A percentile compares a stretch with the other conserved stretches of the same genome.
Conservation (phyloP, 2,329 filamentous ascomycete genomes). For the Emmonsiellopsis sp. region DNA sequence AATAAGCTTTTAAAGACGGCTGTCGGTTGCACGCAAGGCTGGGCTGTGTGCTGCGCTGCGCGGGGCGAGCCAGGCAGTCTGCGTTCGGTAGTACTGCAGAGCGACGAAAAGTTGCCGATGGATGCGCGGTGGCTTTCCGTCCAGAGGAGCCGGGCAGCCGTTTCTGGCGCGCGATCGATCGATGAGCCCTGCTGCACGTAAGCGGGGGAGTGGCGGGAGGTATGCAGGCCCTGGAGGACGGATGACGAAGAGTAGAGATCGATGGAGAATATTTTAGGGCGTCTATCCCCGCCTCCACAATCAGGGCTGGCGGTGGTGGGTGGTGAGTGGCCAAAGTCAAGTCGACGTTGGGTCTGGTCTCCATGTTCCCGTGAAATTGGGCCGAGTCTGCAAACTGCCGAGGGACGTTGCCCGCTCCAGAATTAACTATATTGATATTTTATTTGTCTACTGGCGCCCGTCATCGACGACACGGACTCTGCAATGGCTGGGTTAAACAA, state of each 20-base stretch:
- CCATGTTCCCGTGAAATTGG: background rate
- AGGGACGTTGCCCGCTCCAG: no score
- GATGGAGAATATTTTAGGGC: background rate
- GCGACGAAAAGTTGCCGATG: background rate
- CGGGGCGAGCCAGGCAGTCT: no score
- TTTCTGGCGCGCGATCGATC: background rate
- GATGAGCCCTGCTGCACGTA: background rate
- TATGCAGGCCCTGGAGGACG: background rate
- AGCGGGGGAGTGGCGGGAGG: background rate
- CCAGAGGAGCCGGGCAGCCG: background rate
- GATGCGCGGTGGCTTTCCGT: slow-evolving; percentile 1
- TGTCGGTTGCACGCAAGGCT: background rate
- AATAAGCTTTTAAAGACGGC: background rate
- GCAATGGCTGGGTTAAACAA: no score
- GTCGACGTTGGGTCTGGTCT: background rate
- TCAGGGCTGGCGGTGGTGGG: background rate
- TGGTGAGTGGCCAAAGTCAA: background rate
- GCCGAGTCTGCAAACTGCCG: background rate
- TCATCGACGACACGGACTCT: no score
- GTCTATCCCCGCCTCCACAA: slow-evolving; percentile 1
- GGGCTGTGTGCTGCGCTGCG: background rate
- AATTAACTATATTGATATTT: no score
- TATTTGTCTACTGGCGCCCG: no score
- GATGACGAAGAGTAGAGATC: background rate
- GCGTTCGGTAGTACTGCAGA: background rate